Conservation (phyloP, 1,139 yeast genomes). For the Eremothecium cymbalariae region DNA sequence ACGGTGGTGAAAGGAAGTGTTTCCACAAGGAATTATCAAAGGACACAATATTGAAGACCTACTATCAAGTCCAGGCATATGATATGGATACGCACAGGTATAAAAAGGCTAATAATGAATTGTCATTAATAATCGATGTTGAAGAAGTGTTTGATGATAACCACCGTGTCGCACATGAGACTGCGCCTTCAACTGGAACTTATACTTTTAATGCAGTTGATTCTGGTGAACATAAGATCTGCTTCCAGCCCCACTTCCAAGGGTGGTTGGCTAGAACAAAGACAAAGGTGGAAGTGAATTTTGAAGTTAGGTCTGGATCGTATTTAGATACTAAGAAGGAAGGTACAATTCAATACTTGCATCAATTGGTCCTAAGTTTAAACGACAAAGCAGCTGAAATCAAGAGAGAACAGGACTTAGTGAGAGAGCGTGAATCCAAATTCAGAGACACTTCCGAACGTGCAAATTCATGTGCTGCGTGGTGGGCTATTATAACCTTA, state of each 20-base stretch:
- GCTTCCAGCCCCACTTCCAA: conserved; percentile 56
- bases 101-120: conserved; percentile 36
- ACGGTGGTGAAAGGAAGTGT: conserved; percentile 54
- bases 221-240: conserved; percentile 65
- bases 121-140: conserved; percentile 45
- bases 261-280: conserved; percentile 48
- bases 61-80: conserved; percentile 49
- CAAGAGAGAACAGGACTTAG: conserved; percentile 55
- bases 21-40: conserved; percentile 57
- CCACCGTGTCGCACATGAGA: conserved; percentile 62
- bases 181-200: conserved; percentile 50
- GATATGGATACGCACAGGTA: conserved; percentile 40
- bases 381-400: conserved; percentile 50
- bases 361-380: conserved; percentile 45
- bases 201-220: conserved; percentile 64
- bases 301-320: conserved; percentile 46
- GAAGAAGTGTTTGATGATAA: conserved; percentile 58
- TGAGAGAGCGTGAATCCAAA: conserved; percentile 60
- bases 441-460: conserved; percentile 63
- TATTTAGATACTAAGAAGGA: conserved; percentile 46
- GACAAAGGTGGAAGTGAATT: conserved; percentile 40
- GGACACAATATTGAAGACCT: conserved; percentile 53
- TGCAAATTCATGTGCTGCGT: conserved; percentile 55
- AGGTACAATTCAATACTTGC: conserved; percentile 41
- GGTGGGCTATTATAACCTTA: conserved; percentile 59